Percentiles rank a stretch among this genome's conserved stretches.
phyloP scores from a whole-genome alignment of 2,329 filamentous ascomycete genomes.

The Diplodia intermedia region DNA sequence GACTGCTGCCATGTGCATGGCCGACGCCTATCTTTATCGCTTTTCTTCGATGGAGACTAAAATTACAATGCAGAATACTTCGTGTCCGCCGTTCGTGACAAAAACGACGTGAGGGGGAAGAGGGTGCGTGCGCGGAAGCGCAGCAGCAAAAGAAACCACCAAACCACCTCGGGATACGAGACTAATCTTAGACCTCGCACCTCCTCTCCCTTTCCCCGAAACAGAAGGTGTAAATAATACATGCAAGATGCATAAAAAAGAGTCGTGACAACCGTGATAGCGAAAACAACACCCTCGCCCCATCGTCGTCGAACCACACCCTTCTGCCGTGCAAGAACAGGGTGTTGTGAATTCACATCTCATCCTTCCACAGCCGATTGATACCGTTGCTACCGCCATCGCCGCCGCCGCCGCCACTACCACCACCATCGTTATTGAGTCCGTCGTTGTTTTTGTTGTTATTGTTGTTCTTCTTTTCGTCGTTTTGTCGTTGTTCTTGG shows the following conservation, averaged over 20 bases:
- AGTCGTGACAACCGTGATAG: conserved; percentile 23
- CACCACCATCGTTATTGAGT: neutral
- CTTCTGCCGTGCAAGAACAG: no score
- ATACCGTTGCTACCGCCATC: neutral
- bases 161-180: conserved; percentile 20
- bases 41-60: neutral
- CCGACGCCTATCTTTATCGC: neutral
- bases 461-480: neutral
- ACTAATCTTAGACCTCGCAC: neutral
- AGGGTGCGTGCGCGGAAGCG: conserved; percentile 4
- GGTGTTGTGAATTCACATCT: conserved; percentile 4
- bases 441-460: neutral
- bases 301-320: neutral
- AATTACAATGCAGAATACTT: conserved; percentile 9
- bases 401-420: neutral
- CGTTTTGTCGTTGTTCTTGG: neutral
- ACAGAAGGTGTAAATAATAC: neutral
- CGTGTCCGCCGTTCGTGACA: conserved; percentile 28
- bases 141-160: conserved; percentile 2
- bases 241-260: neutral
- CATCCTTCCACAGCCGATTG: conserved; percentile 16
- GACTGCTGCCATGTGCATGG: neutral
- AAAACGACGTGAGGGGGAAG: conserved; percentile 18
- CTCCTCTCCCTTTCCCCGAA: neutral
- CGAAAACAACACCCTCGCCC: neutral